phyloP scores from a whole-genome alignment of 2,329 filamentous ascomycete species.

The Epicoccum nigrum region DNA sequence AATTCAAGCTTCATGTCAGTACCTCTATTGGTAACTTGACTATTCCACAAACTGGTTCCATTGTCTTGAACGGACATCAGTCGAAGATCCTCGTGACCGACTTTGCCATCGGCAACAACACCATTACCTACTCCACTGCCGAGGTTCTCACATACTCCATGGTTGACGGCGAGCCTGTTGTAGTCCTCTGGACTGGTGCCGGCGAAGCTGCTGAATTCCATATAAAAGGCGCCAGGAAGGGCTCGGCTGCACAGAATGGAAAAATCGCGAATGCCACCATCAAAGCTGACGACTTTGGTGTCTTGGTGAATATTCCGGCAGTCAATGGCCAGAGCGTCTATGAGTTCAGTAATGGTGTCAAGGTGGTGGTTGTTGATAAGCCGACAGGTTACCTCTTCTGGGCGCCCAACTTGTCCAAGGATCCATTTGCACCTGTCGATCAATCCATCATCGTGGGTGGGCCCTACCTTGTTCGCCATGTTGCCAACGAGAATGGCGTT shows the following conservation, averaged over 20 bases:
- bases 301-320: conserved; percentile 41
- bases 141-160: conserved; percentile 57
- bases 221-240: conserved; percentile 46
- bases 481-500: conserved; percentile 25
- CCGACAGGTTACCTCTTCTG: conserved; percentile 48
- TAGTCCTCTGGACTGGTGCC: conserved; percentile 49
- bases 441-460: conserved; percentile 50
- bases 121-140: conserved; percentile 60
- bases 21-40: conserved; percentile 62
- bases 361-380: conserved; percentile 47
- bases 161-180: conserved; percentile 44
- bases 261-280: conserved; percentile 53
- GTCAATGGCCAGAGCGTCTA: conserved; percentile 43
- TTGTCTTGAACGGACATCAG: conserved; percentile 65
- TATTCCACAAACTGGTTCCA: conserved; percentile 57
- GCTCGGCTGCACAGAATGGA: conserved; percentile 47
- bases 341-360: conserved; percentile 46
- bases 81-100: conserved; percentile 68
- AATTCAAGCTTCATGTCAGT: conserved; percentile 61
- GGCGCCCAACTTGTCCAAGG: conserved; percentile 48
- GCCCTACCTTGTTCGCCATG: conserved; percentile 50
- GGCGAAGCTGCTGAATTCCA: conserved; percentile 52
- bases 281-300: conserved; percentile 47
- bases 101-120: conserved; percentile 61
- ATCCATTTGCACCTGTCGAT: conserved; percentile 48